Base-by-base conservation (phyloP, 495 filamentous ascomycete species). In the Aspergillus incahuasiensis region DNA sequence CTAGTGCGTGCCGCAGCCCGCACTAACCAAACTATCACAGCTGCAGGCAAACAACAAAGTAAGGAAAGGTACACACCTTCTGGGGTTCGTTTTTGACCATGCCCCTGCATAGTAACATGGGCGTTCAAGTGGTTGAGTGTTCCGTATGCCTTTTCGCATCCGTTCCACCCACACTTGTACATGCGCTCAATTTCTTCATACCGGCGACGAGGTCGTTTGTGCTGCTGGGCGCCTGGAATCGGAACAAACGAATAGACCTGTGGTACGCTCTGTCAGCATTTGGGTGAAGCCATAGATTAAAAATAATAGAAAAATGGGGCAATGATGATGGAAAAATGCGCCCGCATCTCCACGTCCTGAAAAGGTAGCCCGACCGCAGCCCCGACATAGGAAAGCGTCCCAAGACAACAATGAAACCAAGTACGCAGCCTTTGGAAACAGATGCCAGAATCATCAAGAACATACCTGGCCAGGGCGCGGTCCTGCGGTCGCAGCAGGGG, bases 111-210 rank as follows among this genome's bases (percentile, higher is more conserved):
- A 18, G 92, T 97, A 47, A 97, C 92, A 64, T 97, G 92, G 28
- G 92, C 92, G 62, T 97, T 97, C 62, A 97, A 70, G 68, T 97
- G 92, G 68, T 97, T 97, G 53, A 97, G 74, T 21, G 92, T 97
- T 53, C 92, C 92, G 64, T 97, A 97, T 12, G 92, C 92, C 73
- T 97, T 97, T 67, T 97, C 94, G 68, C 94, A 98, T 5, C 92
- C 92, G 57, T 96, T 89, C 89, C 91, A 97, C 9, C 94, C 94
- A 73, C 94, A 98, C 72, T 96, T 97, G 76, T 98, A 98, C 94
- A 98, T 98, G 55, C 94, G 86, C 78, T 98, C 94, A 66, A 98
- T 98, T 70, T 98, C 94, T 74, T 98, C 94, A 64, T 96, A 98
- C 30, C 94, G 84, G 59, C 94, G 83, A 60, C 94, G 85, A 19